Evolutionary conservation across 768 basidiomycete genomes (phyloP).

Genomic region (Bullera alba): DNA sequence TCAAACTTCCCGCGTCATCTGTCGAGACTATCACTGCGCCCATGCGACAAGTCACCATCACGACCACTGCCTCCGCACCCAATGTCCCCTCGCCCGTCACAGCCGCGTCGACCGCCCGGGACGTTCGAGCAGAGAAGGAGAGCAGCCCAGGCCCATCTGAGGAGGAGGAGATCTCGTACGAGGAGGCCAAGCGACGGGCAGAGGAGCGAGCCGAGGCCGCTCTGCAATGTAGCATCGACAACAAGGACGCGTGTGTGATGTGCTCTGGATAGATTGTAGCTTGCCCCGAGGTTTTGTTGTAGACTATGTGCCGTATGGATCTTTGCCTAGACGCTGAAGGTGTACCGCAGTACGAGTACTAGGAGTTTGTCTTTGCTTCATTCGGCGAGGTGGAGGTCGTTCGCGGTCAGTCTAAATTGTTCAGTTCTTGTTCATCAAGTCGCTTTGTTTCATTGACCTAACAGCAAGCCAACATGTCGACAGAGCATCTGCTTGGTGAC

Average conservation of each 20-base stretch:
- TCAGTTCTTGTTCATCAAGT: too few relatives aligned
- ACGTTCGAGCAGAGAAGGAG: neutral
- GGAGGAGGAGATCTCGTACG: constrained; percentile 44
- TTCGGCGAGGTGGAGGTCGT: too few relatives aligned
- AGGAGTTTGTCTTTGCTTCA: too few relatives aligned
- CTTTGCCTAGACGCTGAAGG: too few relatives aligned
- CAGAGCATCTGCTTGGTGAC: constrained; percentile 33
- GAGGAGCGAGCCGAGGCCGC: constrained; percentile 46
- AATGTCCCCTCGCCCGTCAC: constrained; percentile 4
- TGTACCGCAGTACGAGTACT: too few relatives aligned
- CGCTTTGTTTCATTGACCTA: too few relatives aligned
- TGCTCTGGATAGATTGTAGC: constrained; percentile 35
- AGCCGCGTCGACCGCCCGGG: constrained; percentile 2
- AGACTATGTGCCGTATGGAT: too few relatives aligned
- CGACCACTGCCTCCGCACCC: constrained; percentile 25
- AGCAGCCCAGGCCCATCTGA: constrained; percentile 29
- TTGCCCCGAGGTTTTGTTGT: too few relatives aligned
- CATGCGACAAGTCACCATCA: constrained; percentile 33
- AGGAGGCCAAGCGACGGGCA: constrained; percentile 43
- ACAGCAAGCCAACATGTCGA: constrained; percentile 24
- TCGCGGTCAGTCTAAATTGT: too few relatives aligned
- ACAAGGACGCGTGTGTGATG: constrained; percentile 45
- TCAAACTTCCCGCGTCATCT: constrained; percentile 9
- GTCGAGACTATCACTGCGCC: constrained; percentile 25
- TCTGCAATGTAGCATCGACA: constrained; percentile 45